Base-by-base conservation (phyloP, 2,329 filamentous ascomycete genomes). In the Hortaea sp. region DNA sequence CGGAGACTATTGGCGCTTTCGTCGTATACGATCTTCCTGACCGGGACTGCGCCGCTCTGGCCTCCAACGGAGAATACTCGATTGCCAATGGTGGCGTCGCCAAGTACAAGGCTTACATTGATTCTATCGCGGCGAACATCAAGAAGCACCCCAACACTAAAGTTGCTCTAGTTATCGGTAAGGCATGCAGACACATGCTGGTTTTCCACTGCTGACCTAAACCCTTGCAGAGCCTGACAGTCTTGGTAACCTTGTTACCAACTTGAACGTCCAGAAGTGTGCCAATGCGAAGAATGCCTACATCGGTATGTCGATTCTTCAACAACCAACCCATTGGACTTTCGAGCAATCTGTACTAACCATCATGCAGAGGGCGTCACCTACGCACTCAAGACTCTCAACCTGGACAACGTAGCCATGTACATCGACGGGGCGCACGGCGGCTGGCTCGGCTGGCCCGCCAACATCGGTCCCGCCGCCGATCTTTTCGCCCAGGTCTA, bases 1-100 rank as follows among this genome's bases (percentile, higher is more conserved):
- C 20, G 20, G 20, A 20, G 20, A 70, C 70, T 6, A 68, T 71
- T 12, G 71, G 69, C 12, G 69, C 68, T 1, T 74, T 81, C 44
- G 78, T 82, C 45, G 75, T 82, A 45, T 82, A 82, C 62, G 74
- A 82, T 59, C 65, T 82, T 9, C 79, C 79, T 39, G 77, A 80
- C 54, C 75, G 78, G 59, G 79, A 82, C 59, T 82, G 79, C 57
- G 73, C 78, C 10, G 79, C 79, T 42, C 67, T 76, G 54, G 78
- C 78, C 10, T 81, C 78, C 51, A 81, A 81, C 57, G 78, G 79
- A 49, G 78, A 82, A 62, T 73, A 78, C 40, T 65, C 69, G 13
- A 75, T 80, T 47, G 76, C 73, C 48, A 63, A 80, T 46, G 63
- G 73, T 43, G 67, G 74, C 13, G 63, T 69, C 30, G 68, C 65